Percentiles rank a stretch among this genome's conserved stretches.
Conservation (phyloP, 257 asterid genomes). For the Solanum ahanhuiri region DNA sequence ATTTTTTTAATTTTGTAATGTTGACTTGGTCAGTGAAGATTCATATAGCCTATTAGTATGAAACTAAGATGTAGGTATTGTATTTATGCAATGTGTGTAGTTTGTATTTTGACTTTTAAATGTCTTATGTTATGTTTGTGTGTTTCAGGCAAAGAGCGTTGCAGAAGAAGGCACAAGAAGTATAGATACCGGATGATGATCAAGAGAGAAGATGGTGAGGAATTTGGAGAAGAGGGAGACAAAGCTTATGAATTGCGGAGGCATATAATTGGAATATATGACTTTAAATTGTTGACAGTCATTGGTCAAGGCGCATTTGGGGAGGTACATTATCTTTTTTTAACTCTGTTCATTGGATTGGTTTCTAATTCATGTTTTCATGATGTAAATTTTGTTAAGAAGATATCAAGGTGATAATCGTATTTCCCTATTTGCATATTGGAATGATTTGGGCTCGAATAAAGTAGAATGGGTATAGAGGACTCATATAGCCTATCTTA, state of each 20-base stretch:
- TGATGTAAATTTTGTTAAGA: neutral
- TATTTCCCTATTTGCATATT: neutral
- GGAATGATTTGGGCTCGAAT: neutral
- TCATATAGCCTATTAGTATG: too few relatives aligned
- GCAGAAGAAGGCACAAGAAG: slow-evolving; percentile 85
- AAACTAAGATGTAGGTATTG: too few relatives aligned
- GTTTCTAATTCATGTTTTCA: neutral
- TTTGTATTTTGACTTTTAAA: too few relatives aligned
- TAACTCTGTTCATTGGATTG: neutral
- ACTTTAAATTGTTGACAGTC: slow-evolving; percentile 72
- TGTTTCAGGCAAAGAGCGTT: slow-evolving; percentile 26
- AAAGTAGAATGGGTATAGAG: neutral
- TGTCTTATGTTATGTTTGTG: too few relatives aligned
- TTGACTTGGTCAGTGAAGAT: too few relatives aligned
- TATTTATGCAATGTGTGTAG: too few relatives aligned
- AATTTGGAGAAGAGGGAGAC: slow-evolving; percentile 90
- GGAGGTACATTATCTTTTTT: slow-evolving; percentile 32
- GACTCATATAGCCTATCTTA: neutral
- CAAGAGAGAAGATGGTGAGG: slow-evolving; percentile 68
- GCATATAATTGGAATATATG: slow-evolving; percentile 93
- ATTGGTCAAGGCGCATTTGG: slow-evolving; percentile 95
- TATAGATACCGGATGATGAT: slow-evolving; percentile 69
- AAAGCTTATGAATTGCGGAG: slow-evolving; percentile 87
- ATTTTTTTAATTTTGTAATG: too few relatives aligned
- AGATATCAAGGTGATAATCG: neutral